Base-by-base conservation (phyloP, 2,329 filamentous ascomycete species). In the Emergomyces orientalis region DNA sequence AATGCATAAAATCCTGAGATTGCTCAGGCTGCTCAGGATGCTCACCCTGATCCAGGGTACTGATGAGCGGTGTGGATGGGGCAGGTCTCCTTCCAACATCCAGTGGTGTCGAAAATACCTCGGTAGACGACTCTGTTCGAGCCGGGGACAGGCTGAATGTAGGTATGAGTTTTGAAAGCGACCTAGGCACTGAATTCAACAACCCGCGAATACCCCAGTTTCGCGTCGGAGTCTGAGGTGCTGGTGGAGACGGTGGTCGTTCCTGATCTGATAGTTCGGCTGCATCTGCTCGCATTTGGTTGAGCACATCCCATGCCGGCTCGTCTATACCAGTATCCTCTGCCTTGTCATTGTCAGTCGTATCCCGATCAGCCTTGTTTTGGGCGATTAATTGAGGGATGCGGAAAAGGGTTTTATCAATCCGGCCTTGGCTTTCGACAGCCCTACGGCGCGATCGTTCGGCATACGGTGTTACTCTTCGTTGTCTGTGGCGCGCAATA, bases 351-450 rank as follows among this genome's bases (percentile, higher is more conserved):
- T 54, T 41, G n/a, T 37, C 39, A 25, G 37, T 34, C 11, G 30
- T 22, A 54, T 63, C 32, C 32, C 25, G 56, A 60, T 73, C 70
- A 19, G 70, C 66, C 45, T 71, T 69, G 30, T 67, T 68, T 63
- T 75, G 71, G 22, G 69, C 69, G n/a, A 75, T 63, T 8, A 72
- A 65, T 47, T 73, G 63, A 19, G 73, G 70, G 37, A 75, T 63
- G 19, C 72, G 73, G 52, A 72, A 74, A 13, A 75, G 63, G 4
- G 75, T 75, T n/a, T 66, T 69, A 25, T 73, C 67, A 34, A 75
- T 71, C 5, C 70, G 69, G 14, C 73, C 75, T 58, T 70, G 65
- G 30, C 66, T 67, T 63, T 75, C 72, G 2, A 65, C 67, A 22
- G 66, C 64, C 39, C 72, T 72, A 14, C 72, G 71, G 22, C 67